These are phyloP conservation scores for Diaporthe citriasiana DNA, from an alignment of 2,329 filamentous ascomycete genomes.

Conservation along the genomic window DNA sequence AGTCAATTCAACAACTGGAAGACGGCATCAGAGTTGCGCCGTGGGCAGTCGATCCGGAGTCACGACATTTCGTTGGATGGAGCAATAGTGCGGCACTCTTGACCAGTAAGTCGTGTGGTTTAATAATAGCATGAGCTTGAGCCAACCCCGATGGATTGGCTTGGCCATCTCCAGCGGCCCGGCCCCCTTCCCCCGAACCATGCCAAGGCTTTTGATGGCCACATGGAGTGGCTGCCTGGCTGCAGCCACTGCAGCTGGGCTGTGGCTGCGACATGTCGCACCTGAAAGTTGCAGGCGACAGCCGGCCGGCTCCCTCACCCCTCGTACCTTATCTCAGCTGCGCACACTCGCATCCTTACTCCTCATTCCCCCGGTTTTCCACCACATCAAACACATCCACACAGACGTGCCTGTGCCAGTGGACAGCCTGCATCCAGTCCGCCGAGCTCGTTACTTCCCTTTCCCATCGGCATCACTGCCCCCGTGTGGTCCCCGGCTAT, in stretches of 20 bases:
- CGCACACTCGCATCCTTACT: too few relatives aligned
- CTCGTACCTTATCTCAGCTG: too few relatives aligned
- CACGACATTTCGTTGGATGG: conserved; percentile 1
- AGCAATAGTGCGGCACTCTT: neutral
- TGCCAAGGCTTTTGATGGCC: neutral
- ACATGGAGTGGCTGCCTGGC: neutral
- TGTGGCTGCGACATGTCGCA: neutral
- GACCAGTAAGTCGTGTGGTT: neutral
- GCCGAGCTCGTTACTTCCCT: neutral
- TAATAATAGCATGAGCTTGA: neutral
- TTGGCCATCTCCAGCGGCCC: too few relatives aligned
- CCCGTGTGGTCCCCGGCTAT: neutral
- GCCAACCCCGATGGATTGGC: neutral
- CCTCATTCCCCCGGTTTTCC: too few relatives aligned
- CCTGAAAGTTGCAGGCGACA: neutral
- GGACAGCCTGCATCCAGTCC: too few relatives aligned
- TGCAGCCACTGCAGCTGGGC: too few relatives aligned
- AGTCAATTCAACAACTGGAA: neutral
- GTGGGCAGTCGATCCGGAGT: neutral
- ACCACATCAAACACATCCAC: too few relatives aligned
- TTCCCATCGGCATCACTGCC: neutral
- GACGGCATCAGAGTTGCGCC: neutral
- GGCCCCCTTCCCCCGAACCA: neutral
- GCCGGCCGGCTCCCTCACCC: neutral
- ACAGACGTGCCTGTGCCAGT: too few relatives aligned